Evolutionary conservation across 2,329 filamentous ascomycete genomes (phyloP).

Genomic region (Stagonosporopsis tanaceti): DNA sequence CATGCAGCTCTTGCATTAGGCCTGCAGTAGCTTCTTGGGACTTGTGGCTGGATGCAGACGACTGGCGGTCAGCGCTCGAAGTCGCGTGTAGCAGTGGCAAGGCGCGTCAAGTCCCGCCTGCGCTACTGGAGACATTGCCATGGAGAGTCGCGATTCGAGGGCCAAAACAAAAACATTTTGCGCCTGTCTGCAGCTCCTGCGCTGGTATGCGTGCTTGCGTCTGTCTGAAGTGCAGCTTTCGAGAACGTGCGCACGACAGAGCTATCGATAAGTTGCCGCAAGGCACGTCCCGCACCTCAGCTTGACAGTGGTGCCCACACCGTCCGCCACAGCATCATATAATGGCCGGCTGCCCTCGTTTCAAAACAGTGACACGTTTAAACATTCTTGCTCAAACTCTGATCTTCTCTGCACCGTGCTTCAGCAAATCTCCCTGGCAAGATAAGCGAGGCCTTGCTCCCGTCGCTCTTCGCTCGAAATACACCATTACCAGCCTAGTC

Average conservation of each 20-base stretch:
- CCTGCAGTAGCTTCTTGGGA: constrained; percentile 31
- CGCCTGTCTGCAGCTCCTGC: constrained; percentile 23
- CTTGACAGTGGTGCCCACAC: constrained; percentile 15
- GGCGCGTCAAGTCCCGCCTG: constrained; percentile 23
- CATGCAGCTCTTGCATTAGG: constrained; percentile 44
- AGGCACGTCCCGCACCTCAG: constrained; percentile 22
- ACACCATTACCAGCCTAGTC: constrained; percentile 9
- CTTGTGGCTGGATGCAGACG: constrained; percentile 38
- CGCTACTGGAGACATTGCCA: constrained; percentile 23
- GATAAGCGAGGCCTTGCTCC: constrained; percentile 8
- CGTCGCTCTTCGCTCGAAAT: background rate
- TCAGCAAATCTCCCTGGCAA: constrained; percentile 1
- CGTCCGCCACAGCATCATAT: constrained; percentile 22
- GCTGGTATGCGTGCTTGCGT: constrained; percentile 29
- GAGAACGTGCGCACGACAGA: constrained; percentile 22
- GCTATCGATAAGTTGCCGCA: constrained; percentile 30
- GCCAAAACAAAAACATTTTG: constrained; percentile 36
- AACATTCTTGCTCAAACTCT: constrained; percentile 8
- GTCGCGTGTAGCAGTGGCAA: constrained; percentile 26
- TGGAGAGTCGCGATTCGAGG: constrained; percentile 42
- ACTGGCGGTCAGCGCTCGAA: constrained; percentile 38
- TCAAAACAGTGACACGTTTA: constrained; percentile 15
- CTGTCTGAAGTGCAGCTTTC: constrained; percentile 25
- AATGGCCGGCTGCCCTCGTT: constrained; percentile 13
- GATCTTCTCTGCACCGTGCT: constrained; percentile 9